Evolutionary conservation across 768 basidiomycete genomes (phyloP).

Genomic region (Lactarius psammicola): DNA sequence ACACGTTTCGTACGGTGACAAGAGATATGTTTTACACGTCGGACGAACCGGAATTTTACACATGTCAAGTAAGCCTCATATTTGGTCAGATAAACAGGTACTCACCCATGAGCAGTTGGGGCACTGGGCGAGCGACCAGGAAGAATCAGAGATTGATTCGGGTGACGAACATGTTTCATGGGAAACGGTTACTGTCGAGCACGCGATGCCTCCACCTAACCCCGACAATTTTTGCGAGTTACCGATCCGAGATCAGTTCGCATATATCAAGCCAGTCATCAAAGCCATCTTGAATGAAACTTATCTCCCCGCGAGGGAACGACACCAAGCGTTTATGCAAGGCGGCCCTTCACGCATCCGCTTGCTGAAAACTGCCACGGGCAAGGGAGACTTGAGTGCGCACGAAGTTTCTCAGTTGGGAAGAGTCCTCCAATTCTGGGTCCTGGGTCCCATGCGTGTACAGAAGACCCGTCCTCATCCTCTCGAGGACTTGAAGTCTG

Average conservation of each 20-base stretch:
- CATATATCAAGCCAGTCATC: conserved; percentile 63
- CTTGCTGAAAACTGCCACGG: conserved; percentile 37
- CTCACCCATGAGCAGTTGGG: conserved; percentile 46
- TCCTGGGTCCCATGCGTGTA: conserved; percentile 28
- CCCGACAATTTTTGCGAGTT: conserved; percentile 47
- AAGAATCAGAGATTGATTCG: conserved; percentile 34
- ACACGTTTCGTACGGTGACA: conserved; percentile 40
- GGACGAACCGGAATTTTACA: conserved; percentile 59
- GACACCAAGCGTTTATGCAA: conserved; percentile 55
- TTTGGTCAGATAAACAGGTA: not conserved
- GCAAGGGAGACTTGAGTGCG: conserved; percentile 41
- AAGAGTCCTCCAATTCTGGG: conserved; percentile 36
- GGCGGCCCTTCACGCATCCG: conserved; percentile 50
- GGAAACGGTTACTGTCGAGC: conserved; percentile 39
- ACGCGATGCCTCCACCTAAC: conserved; percentile 44
- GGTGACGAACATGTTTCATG: conserved; percentile 28
- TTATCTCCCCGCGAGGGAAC: conserved; percentile 51
- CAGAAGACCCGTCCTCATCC: conserved; percentile 2
- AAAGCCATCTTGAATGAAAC: conserved; percentile 53
- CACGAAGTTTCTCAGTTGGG: conserved; percentile 42
- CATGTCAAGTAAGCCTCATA: conserved; percentile 51
- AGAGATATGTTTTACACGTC: conserved; percentile 57
- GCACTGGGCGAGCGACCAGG: conserved; percentile 48
- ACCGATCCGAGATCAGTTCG: conserved; percentile 56
- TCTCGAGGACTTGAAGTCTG: conserved; percentile 17